phyloP scores from a whole-genome alignment of 805 yeast genomes.

The Candida ortonii region DNA sequence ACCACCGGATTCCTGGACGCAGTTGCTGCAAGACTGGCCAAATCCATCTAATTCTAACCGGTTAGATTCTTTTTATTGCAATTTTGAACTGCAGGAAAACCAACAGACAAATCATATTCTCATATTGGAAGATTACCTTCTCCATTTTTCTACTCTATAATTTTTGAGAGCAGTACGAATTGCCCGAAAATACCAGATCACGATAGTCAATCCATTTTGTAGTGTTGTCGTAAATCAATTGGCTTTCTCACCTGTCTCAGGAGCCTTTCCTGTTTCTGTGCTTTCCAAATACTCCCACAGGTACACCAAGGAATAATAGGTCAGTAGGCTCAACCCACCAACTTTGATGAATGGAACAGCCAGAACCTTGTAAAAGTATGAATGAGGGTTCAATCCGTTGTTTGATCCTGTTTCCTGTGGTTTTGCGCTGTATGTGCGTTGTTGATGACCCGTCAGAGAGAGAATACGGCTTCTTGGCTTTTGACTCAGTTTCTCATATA shows the following conservation, averaged over 20 bases:
- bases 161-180: neutral
- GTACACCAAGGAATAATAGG: conserved; percentile 45
- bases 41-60: conserved; percentile 12
- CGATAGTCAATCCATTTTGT: neutral
- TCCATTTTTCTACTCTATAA: too few species aligned
- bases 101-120: too few species aligned
- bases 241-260: too few species aligned
- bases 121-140: too few species aligned
- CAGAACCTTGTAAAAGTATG: conserved; percentile 44
- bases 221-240: conserved; percentile 4
- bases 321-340: conserved; percentile 40
- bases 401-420: conserved; percentile 12
- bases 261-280: conserved; percentile 13
- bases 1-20: conserved; percentile 78
- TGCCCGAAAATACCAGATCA: conserved; percentile 4
- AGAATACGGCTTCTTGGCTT: too few species aligned
- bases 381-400: conserved; percentile 27
- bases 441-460: too few species aligned
- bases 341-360: conserved; percentile 47
- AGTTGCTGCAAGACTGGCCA: conserved; percentile 49
- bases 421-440: neutral
- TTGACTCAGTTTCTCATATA: too few species aligned
- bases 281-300: conserved; percentile 43
- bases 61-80: conserved; percentile 8
- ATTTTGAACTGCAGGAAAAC: conserved; percentile 1